Percentiles rank a stretch among this genome's conserved stretches.
These are phyloP conservation scores for Sclerotinia borealis DNA, from an alignment of 2,329 filamentous ascomycete genomes.

Conservation along the genomic window DNA sequence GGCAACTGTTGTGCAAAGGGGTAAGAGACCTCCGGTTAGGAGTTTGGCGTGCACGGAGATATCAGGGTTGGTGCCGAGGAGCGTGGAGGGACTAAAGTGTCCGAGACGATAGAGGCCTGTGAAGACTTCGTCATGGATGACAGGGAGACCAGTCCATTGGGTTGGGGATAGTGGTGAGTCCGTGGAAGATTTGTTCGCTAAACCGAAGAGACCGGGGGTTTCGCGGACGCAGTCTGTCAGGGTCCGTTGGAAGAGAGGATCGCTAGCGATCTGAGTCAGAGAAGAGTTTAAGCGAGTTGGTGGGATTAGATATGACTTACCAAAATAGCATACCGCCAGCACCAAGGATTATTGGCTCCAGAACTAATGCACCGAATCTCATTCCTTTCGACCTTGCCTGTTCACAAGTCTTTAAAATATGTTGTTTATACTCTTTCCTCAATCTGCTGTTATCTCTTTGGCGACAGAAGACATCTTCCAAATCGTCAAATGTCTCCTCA, in stretches of 20 bases:
- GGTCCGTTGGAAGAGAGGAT: conserved; percentile 73
- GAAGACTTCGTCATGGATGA: conserved; percentile 84
- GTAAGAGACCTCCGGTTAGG: conserved; percentile 72
- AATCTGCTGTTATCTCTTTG: conserved; percentile 40
- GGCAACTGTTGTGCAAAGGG: conserved; percentile 69
- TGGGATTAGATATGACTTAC: conserved; percentile 39
- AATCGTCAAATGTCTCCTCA: conserved; percentile 31
- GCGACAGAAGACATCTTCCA: conserved; percentile 57
- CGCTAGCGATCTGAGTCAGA: conserved; percentile 39
- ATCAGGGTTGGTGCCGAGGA: conserved; percentile 63
- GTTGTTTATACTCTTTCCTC: conserved; percentile 49
- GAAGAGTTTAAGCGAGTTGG: background rate
- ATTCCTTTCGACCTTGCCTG: conserved; percentile 47
- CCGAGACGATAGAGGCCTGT: conserved; percentile 80
- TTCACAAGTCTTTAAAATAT: conserved; percentile 51
- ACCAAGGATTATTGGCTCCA: conserved; percentile 75
- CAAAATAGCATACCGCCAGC: conserved; percentile 80
- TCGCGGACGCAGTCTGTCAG: conserved; percentile 62
- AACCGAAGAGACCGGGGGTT: conserved; percentile 35
- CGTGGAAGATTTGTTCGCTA: background rate
- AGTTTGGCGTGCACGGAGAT: conserved; percentile 79
- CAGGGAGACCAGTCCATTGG: conserved; percentile 65
- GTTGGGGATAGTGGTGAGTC: conserved; percentile 17
- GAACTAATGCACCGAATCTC: conserved; percentile 70
- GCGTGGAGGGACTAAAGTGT: conserved; percentile 61